These are phyloP conservation scores for Candida wancherniae DNA, from an alignment of 805 yeast species.

Conservation along the genomic window DNA sequence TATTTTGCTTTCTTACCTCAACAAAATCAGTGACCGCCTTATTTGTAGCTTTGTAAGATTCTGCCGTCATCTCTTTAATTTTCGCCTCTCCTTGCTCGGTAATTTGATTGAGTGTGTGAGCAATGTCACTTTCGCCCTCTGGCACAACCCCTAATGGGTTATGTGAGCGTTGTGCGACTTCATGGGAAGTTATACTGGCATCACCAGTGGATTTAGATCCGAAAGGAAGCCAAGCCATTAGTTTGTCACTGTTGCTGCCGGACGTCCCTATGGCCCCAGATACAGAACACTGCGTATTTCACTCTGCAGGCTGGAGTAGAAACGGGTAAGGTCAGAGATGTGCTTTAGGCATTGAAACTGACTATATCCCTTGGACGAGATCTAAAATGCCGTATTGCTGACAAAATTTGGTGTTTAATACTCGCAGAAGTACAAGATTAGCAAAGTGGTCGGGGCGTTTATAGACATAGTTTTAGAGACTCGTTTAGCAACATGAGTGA, in stretches of 20 bases:
- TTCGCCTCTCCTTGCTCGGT: slow-evolving; percentile 11
- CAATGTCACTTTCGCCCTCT: slow-evolving; percentile 15
- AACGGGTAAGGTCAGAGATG: too few relatives aligned
- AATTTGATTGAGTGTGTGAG: slow-evolving; percentile 16
- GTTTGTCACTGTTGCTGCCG: not conserved
- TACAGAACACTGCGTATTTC: too few relatives aligned
- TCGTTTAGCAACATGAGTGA: slow-evolving; percentile 14
- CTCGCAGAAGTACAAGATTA: too few relatives aligned
- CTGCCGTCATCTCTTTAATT: slow-evolving; percentile 8
- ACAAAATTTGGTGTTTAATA: too few relatives aligned
- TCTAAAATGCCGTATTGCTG: too few relatives aligned
- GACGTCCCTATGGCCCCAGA: too few relatives aligned
- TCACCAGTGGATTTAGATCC: slow-evolving; percentile 4
- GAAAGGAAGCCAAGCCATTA: slow-evolving; percentile 17
- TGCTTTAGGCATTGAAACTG: too few relatives aligned
- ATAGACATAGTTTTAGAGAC: slow-evolving; percentile 10
- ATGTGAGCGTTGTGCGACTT: slow-evolving; percentile 16
- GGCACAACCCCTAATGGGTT: slow-evolving; percentile 10
- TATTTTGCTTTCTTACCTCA: slow-evolving; percentile 24
- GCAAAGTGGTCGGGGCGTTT: slow-evolving; percentile 4
- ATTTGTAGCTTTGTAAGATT: slow-evolving; percentile 13
- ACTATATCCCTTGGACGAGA: too few relatives aligned
- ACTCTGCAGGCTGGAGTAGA: too few relatives aligned
- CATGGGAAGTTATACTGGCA: slow-evolving; percentile 2
- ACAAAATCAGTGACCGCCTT: slow-evolving; percentile 30